Evolutionary conservation across 2,329 filamentous ascomycete genomes (phyloP).

Genomic region (Nothopassalora personata): DNA sequence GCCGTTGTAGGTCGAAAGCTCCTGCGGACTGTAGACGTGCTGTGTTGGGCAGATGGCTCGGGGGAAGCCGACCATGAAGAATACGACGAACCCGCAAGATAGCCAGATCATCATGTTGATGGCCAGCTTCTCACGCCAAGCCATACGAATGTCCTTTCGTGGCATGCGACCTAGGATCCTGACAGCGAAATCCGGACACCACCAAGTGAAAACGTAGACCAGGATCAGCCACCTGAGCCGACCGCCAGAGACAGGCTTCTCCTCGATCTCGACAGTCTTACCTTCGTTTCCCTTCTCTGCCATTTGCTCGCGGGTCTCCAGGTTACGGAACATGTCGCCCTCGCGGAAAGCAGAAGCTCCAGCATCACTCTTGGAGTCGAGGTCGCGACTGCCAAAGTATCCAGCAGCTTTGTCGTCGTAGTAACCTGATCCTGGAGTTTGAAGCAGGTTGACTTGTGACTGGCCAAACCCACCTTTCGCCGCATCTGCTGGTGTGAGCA

Average conservation of each 20-base stretch:
- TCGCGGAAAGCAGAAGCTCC: slow-evolving; percentile 84
- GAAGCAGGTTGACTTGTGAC: slow-evolving; percentile 52
- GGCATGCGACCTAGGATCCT: slow-evolving; percentile 74
- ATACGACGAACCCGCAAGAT: slow-evolving; percentile 68
- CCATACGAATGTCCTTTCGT: slow-evolving; percentile 84
- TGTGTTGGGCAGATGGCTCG: slow-evolving; percentile 85
- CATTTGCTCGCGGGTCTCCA: slow-evolving; percentile 90
- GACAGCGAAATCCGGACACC: slow-evolving; percentile 78
- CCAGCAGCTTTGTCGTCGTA: slow-evolving; percentile 70
- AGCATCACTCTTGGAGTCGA: slow-evolving; percentile 84
- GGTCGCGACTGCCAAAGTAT: slow-evolving; percentile 75
- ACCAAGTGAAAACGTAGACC: slow-evolving; percentile 80
- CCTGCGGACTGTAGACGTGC: slow-evolving; percentile 73
- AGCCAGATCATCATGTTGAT: slow-evolving; percentile 99
- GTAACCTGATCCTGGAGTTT: slow-evolving; percentile 52
- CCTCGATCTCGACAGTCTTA: slow-evolving; percentile 84
- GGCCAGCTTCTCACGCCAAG: slow-evolving; percentile 94
- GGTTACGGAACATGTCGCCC: slow-evolving; percentile 96
- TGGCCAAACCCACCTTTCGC: slow-evolving; percentile 51
- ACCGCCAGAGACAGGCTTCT: slow-evolving; percentile 67
- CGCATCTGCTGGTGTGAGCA: slow-evolving; percentile 50
- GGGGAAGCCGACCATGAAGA: slow-evolving; percentile 88
- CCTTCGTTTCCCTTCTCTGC: slow-evolving; percentile 92
- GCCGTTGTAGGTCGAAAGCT: slow-evolving; percentile 70
- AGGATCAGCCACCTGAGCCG: slow-evolving; percentile 88